Base-by-base conservation (phyloP, 1,284 basidiomycete species). In the Schizophyllum commune region DNA sequence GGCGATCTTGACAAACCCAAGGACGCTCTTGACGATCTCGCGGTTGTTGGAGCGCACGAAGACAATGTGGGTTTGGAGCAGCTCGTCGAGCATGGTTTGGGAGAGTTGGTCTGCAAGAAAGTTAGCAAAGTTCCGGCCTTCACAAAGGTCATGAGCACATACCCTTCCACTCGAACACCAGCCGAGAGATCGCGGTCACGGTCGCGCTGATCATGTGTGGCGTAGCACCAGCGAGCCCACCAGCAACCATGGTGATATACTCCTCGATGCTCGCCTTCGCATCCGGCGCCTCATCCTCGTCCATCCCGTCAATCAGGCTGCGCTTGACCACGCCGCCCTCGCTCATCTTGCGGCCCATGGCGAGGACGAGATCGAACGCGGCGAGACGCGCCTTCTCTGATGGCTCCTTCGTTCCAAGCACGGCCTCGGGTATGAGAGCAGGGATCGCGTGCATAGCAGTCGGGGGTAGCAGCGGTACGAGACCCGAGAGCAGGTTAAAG, bases 161-260 rank as follows among this genome's bases (percentile, higher is more conserved):
- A 94, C 94, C 86, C 81, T 92, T 94, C 79, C 97, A 99, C 76
- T 99, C 97, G 74, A 98, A 99, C 5, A 98, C 81, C 7, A 99
- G 80, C 27, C 97, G 84, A 1, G 96, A 94, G 55, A 99, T 86
- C 0, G 95, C 93, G 1, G 96, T 98, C 65, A 99, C 88, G 4
- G 93, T 94, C 1, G 97, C 97, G 69, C 94, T 96, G 73, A 99
- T 97, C 95, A 98, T 99, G 73, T 99, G 97, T 0, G 97, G 94
- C 3, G 88, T 94, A 32, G 90, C 88, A 22, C 94, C 96, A 13
- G 94, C 96, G 47, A 99, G 77, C 66, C 97, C 96, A 67, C 95
- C 96, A 52, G 93, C 94, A 22, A 99, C 81, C 96, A 99, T 99
- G 9, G 92, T 98, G 75, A 99, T 81, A 71, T 92, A 99, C 73